Percentiles rank a stretch among this genome's conserved stretches.
These are phyloP conservation scores for Westerdykella aurantiaca DNA, from an alignment of 2,329 filamentous ascomycete genomes.

Conservation along the genomic window DNA sequence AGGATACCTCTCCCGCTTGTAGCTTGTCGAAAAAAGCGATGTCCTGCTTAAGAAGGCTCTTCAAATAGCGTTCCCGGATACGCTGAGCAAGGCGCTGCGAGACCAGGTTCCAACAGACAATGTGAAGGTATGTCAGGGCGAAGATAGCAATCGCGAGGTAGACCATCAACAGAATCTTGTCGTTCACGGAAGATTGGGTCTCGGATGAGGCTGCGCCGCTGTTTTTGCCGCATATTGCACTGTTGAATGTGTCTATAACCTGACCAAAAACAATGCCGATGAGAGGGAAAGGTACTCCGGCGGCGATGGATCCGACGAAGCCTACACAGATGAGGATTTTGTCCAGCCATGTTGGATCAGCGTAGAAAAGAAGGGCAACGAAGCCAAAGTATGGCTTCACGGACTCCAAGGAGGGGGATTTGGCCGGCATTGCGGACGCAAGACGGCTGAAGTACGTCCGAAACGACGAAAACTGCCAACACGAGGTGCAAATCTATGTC, in stretches of 20 bases:
- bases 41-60: slow-evolving; percentile 55
- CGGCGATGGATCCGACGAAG: slow-evolving; percentile 46
- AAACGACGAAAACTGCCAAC: background rate
- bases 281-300: slow-evolving; percentile 59
- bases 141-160: slow-evolving; percentile 61
- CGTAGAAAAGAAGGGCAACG: slow-evolving; percentile 32
- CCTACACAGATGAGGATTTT: slow-evolving; percentile 35
- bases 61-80: slow-evolving; percentile 56
- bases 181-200: slow-evolving; percentile 45
- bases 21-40: slow-evolving; percentile 59
- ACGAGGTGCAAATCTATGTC: background rate
- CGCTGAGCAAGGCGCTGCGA: slow-evolving; percentile 60
- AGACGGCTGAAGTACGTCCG: background rate
- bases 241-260: slow-evolving; percentile 57
- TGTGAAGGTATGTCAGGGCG: slow-evolving; percentile 58
- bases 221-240: slow-evolving; percentile 46
- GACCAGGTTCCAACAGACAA: slow-evolving; percentile 58
- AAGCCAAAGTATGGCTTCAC: slow-evolving; percentile 29
- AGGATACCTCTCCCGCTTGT: slow-evolving; percentile 57
- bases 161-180: slow-evolving; percentile 56
- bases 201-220: slow-evolving; percentile 9
- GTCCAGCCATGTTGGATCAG: slow-evolving; percentile 35
- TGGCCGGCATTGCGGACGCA: slow-evolving; percentile 22
- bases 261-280: slow-evolving; percentile 61
- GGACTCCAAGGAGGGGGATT: slow-evolving; percentile 21